phyloP scores from a whole-genome alignment of 164 flowering plant species.

The Vitis labrusca region DNA sequence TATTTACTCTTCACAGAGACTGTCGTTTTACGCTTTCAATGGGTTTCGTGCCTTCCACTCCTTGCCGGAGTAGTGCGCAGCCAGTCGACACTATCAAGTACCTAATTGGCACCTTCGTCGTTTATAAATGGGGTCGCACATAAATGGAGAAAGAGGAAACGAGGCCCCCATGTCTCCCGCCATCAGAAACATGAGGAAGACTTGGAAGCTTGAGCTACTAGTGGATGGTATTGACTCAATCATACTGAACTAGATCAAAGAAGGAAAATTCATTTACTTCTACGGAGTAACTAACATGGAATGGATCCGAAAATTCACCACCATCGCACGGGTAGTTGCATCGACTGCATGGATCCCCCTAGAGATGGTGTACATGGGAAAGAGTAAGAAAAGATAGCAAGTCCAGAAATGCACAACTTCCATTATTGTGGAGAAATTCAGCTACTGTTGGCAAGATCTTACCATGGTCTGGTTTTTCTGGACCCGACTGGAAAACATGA shows the following conservation, averaged over 20 bases:
- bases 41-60: conserved; percentile 92
- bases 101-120: conserved; percentile 71
- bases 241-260: too few species aligned
- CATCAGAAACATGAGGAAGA: too few species aligned
- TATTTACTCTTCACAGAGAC: not conserved
- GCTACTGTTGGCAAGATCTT: too few species aligned
- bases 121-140: too few species aligned
- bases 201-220: too few species aligned
- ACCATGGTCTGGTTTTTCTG: conserved; percentile 21
- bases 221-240: too few species aligned
- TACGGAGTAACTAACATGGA: too few species aligned
- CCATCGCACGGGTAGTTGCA: conserved; percentile 14
- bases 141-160: too few species aligned
- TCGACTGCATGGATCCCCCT: conserved; percentile 12
- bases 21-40: conserved; percentile 24
- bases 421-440: too few species aligned
- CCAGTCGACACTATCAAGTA: conserved; percentile 73
- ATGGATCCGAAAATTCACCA: conserved; percentile 11
- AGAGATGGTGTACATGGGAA: conserved; percentile 47
- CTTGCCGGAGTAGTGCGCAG: conserved; percentile 41
- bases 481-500: conserved; percentile 43
- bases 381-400: conserved; percentile 18
- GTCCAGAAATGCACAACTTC: too few species aligned
- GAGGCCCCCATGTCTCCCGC: too few species aligned
- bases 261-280: too few species aligned